Evolutionary conservation across 2,329 filamentous ascomycete species (phyloP), one percentile per base, ranked within the genome.

Genomic region (Lachnum nothofagi): DNA sequence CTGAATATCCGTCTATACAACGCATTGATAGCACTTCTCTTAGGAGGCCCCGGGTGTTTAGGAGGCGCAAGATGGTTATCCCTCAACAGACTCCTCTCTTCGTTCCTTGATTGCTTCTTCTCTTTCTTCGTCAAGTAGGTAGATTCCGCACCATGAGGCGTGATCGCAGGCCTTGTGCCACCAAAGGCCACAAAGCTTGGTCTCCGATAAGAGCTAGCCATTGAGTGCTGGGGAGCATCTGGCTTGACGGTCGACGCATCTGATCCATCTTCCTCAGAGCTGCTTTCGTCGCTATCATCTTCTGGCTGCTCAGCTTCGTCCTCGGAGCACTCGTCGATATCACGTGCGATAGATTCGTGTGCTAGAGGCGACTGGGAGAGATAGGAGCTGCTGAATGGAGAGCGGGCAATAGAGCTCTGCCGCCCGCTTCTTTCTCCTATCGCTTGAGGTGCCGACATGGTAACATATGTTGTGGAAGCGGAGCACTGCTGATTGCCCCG

Each of bases 171-270:
- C 46, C 88, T 76, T 1, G 82, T 77, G 20, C 84, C 83, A 10
- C 85, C 86, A 51, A 80, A 87, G 24, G 85, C 83, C 37, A 93
- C 83, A 63, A 84, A 86, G 57, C 82, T 86, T 1, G 89, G 88
- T 39, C 89, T 79, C 47, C 86, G 81, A 69, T 93, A 95, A 25
- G 79, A 79, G 29, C 78, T 76, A 16, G 75, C 73, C 70, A 85
- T 74, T 14, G 79, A 78, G 52, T 71, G 68, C 54, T 71, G 55
- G 6, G 48, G 65, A 14, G 63, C 60, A 27, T 65, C 65, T 23
- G 61, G 66, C 16, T 66, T 55, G 29, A 63, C 44, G 55, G 47
- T 71, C 50, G 53, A 67, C 48, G 57, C 66, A 64, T 55, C 66
- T 54, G 45, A 72, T 56, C 41, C 71, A 68, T 56, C 70, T 68